Evolutionary conservation across 441 rosid genomes (phyloP).

Genomic region (Bocquillonia castaneifolia): DNA sequence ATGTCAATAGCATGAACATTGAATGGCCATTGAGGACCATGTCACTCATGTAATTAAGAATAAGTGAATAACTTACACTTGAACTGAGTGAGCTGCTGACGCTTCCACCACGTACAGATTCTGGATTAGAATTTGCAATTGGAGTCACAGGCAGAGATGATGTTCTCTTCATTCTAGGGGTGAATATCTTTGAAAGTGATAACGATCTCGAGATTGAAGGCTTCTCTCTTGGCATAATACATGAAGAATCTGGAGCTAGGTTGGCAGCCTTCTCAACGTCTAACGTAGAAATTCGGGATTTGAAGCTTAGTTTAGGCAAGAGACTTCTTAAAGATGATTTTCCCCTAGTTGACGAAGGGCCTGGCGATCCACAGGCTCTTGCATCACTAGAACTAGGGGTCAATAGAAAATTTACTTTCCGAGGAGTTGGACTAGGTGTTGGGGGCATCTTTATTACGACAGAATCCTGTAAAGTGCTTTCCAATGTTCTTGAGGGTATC

Average conservation of each 20-base stretch:
- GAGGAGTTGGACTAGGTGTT: conserved; percentile 75
- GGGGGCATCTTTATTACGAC: conserved; percentile 62
- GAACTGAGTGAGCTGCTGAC: conserved; percentile 37
- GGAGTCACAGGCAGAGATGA: conserved; percentile 76
- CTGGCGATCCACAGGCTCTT: conserved; percentile 41
- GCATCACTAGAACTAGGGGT: conserved; percentile 47
- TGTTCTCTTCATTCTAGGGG: conserved; percentile 74
- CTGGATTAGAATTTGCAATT: conserved; percentile 39
- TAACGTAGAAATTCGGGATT: conserved; percentile 39
- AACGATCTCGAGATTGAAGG: conserved; percentile 70
- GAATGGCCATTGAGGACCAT: background rate
- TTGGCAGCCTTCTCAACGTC: conserved; percentile 53
- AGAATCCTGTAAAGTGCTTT: conserved; percentile 44
- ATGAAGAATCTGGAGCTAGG: conserved; percentile 35
- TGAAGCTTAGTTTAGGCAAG: conserved; percentile 70
- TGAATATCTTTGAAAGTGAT: conserved; percentile 74
- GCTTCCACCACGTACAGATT: conserved; percentile 42
- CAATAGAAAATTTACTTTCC: conserved; percentile 69
- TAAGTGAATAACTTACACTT: conserved; percentile 55
- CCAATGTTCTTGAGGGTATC: conserved; percentile 66
- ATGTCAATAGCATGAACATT: background rate
- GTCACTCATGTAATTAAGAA: conserved; percentile 1
- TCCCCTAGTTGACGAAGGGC: conserved; percentile 41
- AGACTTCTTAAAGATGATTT: conserved; percentile 68
- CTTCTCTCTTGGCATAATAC: conserved; percentile 44